phyloP scores from a whole-genome alignment of 2,329 filamentous ascomycete species.

The Xylaria sp. region DNA sequence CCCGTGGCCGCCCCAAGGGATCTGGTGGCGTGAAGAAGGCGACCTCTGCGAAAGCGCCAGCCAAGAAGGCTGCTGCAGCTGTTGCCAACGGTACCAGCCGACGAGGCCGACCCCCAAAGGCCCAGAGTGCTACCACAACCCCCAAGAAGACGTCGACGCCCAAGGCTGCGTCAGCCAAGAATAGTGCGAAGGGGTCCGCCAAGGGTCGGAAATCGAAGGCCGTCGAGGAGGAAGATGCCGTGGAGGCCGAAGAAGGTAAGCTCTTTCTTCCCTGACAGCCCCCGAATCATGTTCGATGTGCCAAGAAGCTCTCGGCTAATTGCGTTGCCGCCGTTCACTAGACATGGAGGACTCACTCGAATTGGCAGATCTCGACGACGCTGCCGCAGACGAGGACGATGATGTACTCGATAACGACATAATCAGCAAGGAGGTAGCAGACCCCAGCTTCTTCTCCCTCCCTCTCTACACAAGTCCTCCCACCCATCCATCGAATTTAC shows the following conservation, averaged over 20 bases:
- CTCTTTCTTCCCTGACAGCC: too few relatives aligned
- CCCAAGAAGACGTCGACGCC: conserved; percentile 40
- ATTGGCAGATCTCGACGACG: too few relatives aligned
- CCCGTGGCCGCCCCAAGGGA: conserved; percentile 55
- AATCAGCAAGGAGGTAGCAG: conserved; percentile 35
- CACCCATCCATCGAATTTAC: too few relatives aligned
- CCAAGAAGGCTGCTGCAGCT: conserved; percentile 28
- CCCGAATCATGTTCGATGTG: too few relatives aligned
- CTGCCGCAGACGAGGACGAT: conserved; percentile 21
- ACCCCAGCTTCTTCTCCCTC: neutral
- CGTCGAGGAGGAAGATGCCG: conserved; percentile 34
- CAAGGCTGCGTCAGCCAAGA: conserved; percentile 30
- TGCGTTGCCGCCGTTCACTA: neutral
- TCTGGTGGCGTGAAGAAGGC: conserved; percentile 42
- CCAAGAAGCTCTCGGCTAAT: conserved; percentile 16
- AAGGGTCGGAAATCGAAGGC: conserved; percentile 38
- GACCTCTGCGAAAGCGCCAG: conserved; percentile 29
- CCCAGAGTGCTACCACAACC: conserved; percentile 32
- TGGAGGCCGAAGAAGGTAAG: conserved; percentile 38
- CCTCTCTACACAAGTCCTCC: neutral
- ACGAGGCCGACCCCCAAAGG: conserved; percentile 45
- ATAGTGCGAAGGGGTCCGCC: conserved; percentile 25
- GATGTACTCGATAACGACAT: conserved; percentile 14
- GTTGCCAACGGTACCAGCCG: conserved; percentile 27
- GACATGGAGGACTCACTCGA: too few relatives aligned